These are phyloP conservation scores for Dendrobium officinale DNA, from an alignment of 106 monocot genomes.

Conservation along the genomic window DNA sequence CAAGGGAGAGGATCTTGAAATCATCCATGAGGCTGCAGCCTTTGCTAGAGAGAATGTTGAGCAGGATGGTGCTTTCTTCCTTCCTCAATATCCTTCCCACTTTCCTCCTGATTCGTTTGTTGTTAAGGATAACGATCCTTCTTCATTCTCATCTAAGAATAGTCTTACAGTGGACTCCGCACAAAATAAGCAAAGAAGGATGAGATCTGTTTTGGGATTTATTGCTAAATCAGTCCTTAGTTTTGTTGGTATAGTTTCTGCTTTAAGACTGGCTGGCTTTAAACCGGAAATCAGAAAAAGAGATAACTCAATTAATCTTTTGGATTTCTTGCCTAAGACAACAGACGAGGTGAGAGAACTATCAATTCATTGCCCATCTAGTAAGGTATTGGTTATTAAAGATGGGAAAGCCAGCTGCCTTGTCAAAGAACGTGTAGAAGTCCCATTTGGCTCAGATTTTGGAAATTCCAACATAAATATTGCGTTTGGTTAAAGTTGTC, in stretches of 20 bases:
- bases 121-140: constrained; percentile 26
- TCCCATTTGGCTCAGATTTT: constrained; percentile 66
- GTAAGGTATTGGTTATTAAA: constrained; percentile 66
- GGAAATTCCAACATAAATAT: constrained; percentile 41
- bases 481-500: constrained; percentile 57
- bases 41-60: constrained; percentile 59
- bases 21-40: constrained; percentile 55
- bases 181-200: background rate
- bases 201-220: constrained; percentile 29
- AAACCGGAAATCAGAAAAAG: constrained; percentile 24
- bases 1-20: constrained; percentile 59
- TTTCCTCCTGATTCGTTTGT: constrained; percentile 42
- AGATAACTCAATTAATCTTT: constrained; percentile 16
- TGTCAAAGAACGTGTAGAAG: constrained; percentile 71
- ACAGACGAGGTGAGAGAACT: background rate
- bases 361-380: constrained; percentile 43
- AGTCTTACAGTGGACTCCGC: background rate
- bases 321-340: constrained; percentile 18
- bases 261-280: constrained; percentile 47
- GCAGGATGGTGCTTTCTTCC: constrained; percentile 45
- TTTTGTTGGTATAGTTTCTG: constrained; percentile 33
- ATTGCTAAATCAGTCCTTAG: constrained; percentile 50
- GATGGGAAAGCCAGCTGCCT: constrained; percentile 61
- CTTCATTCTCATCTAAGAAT: constrained; percentile 14
- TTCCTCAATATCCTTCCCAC: constrained; percentile 51